phyloP scores from a whole-genome alignment of 805 yeast species.

The Nakazawaea wyomingensis region DNA sequence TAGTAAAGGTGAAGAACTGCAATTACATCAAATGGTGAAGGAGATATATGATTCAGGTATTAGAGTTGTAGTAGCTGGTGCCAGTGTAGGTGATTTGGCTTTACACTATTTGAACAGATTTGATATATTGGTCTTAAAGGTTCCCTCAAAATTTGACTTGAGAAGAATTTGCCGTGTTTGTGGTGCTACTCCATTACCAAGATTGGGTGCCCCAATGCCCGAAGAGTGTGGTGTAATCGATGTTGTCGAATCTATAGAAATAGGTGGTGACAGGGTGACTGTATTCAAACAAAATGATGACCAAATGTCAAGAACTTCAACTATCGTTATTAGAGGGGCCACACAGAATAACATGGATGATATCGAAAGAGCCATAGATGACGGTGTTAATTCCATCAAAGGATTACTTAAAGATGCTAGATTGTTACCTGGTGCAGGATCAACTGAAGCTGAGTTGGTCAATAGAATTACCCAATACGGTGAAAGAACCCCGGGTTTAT shows the following conservation, averaged over 20 bases:
- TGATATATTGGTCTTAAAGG: slow-evolving; percentile 78
- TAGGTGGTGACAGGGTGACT: slow-evolving; percentile 97
- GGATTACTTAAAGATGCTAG: slow-evolving; percentile 79
- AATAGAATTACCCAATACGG: slow-evolving; percentile 77
- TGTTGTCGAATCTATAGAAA: slow-evolving; percentile 83
- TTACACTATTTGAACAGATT: slow-evolving; percentile 88
- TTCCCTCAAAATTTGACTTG: slow-evolving; percentile 89
- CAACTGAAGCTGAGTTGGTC: slow-evolving; percentile 84
- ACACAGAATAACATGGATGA: slow-evolving; percentile 92
- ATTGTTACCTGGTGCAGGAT: slow-evolving; percentile 94
- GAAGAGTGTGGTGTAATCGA: slow-evolving; percentile 91
- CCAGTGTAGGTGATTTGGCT: slow-evolving; percentile 88
- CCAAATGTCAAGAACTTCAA: slow-evolving; percentile 73
- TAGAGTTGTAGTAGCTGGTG: slow-evolving; percentile 88
- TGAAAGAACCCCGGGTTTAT: slow-evolving; percentile 87
- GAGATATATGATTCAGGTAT: slow-evolving; percentile 83
- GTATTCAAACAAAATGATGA: slow-evolving; percentile 73
- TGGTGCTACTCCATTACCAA: slow-evolving; percentile 94
- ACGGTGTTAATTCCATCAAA: slow-evolving; percentile 89
- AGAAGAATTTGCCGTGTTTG: slow-evolving; percentile 94
- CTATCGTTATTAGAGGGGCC: slow-evolving; percentile 93
- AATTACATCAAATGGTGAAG: slow-evolving; percentile 78
- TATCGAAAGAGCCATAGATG: slow-evolving; percentile 95
- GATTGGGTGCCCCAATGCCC: slow-evolving; percentile 91
- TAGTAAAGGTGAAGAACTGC: slow-evolving; percentile 93